These are phyloP conservation scores for Trichosporon ovoides DNA, from an alignment of 1,284 basidiomycete species.

Conservation along the genomic window DNA sequence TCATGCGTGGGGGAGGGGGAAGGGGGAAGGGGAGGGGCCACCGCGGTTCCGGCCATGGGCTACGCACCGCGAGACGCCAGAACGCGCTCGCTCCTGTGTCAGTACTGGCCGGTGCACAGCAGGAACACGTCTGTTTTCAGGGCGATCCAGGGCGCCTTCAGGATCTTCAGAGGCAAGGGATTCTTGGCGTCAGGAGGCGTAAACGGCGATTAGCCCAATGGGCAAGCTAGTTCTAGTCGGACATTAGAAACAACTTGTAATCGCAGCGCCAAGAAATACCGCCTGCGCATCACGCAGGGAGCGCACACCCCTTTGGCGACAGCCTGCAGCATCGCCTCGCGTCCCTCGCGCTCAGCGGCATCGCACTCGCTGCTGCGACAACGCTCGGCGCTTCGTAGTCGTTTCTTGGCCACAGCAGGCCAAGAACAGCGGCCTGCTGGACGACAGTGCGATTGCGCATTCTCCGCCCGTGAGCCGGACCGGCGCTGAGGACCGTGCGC, in stretches of 20 bases:
- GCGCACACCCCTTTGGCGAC: not conserved
- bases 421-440: too few relatives aligned
- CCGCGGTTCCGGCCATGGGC: too few relatives aligned
- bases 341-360: not conserved
- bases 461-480: too few relatives aligned
- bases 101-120: too few relatives aligned
- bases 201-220: not conserved
- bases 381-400: not conserved
- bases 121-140: too few relatives aligned
- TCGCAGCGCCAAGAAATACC: not conserved
- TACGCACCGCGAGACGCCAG: too few relatives aligned
- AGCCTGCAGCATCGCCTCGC: constrained; percentile 1
- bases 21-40: too few relatives aligned
- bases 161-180: too few relatives aligned
- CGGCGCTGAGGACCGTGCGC: not conserved
- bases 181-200: not conserved
- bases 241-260: not conserved
- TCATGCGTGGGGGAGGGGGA: not conserved
- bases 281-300: not conserved
- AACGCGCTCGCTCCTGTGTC: too few relatives aligned
- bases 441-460: too few relatives aligned
- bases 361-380: not conserved
- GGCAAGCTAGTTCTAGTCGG: not conserved
- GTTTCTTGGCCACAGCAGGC: not conserved
- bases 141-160: too few relatives aligned